Evolutionary conservation across 345 rosid genomes (phyloP), one percentile per base, ranked within the genome.

Genomic region (Eucalyptus rudis): DNA sequence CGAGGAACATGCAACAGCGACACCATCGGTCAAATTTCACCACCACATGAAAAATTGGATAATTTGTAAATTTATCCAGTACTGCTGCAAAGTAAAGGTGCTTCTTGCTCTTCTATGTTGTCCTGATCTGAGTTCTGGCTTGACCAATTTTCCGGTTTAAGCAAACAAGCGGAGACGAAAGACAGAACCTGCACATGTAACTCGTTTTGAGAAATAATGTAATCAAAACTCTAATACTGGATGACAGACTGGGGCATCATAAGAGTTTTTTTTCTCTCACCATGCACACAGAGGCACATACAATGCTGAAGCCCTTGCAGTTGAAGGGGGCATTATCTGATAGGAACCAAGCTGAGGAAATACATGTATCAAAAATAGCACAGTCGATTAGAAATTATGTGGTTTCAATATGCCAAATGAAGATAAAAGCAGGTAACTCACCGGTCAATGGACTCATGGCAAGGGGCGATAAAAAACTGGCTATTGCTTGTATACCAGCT

Each of bases 401-500:
- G 49, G 49, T 50, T 36, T 86, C 40, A 20, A 51, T 17, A 24
- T 54, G 50, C 50, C 86, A 52, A 31, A 84, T 22, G 40, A 14
- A 11, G 66, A 59, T 14, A 16, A 51, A 17, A 40, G n/a, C 20
- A 81, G 8, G 20, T 19, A 86, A 89, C 92, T 90, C 87, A 94
- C 95, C 58, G 29, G 96, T 93, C 90, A 94, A 88, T 87, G 96
- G 96, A 90, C 93, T 94, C 92, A 93, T 92, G 79, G 91, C 93
- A 83, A 94, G 86, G 4, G 96, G 95, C 6, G 95, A 94, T 85
- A 93, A 81, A 31, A 93, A 91, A 68, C 93, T 93, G 56, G 92
- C 93, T 81, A 94, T 59, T 25, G 96, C 58, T 89, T 93, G 71
- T 45, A 93, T 94, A 36, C 96, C 96, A 25, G 94, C 94, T 27